Base-by-base conservation (phyloP, 805 yeast genomes). In the Candida yuanshanica region DNA sequence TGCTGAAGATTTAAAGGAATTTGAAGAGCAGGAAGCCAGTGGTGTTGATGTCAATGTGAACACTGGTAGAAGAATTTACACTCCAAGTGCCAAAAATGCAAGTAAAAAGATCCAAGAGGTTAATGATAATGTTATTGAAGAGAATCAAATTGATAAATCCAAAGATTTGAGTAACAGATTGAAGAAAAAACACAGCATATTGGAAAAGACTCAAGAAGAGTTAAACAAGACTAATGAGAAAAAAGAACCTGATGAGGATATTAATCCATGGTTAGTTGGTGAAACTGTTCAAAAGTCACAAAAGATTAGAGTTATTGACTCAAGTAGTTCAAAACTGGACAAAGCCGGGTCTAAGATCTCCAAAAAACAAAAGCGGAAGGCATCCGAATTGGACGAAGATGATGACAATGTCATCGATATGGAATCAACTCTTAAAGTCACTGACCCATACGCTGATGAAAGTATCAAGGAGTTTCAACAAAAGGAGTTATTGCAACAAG, bases 401-500 rank as follows among this genome's bases (percentile, higher is more conserved):
- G 69, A 63, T 16, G 74, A 68, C 16, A 57, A 55, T 23, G 49
- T 64, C 2, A 58, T 69, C 42, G 78, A 73, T 48, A 66, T 76
- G 53, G 66, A 69, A 18, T 72, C 77, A 42, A 79, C 83, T 1
- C 63, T 87, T 49, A 64, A 68, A 21, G 62, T 81, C 20, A 66
- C 69, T 10, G 81, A 77, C 49, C 72, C 74, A 35, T 66, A 64
- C 50, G 65, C 58, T 5, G 59, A 63, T 17, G 66, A 64, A 27
- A 58, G 57, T 18, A 59, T 65, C 24, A 69, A 66, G 44, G 70
- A 77, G 74, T 86, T 89, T 68, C 77, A 78, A 51, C 95, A 89
- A 56, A 79, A 79, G 49, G 90, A 87, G 40, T 70, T 93, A 35
- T 83, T 93, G 46, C 78, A 82, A 46, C 83, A 89, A 58, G 99